These are phyloP conservation scores for Penicillium paneum DNA, from an alignment of 2,329 filamentous ascomycete species.

Conservation along the genomic window DNA sequence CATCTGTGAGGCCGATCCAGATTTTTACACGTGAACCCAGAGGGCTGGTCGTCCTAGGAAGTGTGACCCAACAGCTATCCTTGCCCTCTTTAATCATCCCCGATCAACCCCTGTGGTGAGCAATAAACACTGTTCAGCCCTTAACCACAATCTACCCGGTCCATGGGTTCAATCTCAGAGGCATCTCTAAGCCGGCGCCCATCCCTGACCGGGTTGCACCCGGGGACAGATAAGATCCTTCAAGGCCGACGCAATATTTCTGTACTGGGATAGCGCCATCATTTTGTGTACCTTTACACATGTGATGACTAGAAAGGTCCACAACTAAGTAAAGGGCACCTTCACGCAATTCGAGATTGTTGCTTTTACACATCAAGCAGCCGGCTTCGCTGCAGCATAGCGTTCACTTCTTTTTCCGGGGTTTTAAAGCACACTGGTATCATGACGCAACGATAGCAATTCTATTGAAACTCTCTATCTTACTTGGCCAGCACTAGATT, in stretches of 20 bases:
- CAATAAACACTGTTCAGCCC: not conserved
- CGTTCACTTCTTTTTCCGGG: not conserved
- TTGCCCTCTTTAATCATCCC: not conserved
- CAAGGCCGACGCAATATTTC: not conserved
- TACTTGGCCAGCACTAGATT: not conserved
- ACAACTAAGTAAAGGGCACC: not conserved
- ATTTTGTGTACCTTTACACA: not conserved
- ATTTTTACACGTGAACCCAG: not conserved
- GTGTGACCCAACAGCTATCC: not conserved
- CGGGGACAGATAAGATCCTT: not conserved
- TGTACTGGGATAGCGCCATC: not conserved
- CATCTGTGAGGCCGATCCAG: constrained; percentile 42
- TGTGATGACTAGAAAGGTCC: not conserved
- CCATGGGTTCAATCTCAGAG: not conserved
- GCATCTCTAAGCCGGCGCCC: not conserved
- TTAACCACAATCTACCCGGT: not conserved
- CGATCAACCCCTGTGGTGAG: not conserved
- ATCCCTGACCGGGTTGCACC: not conserved
- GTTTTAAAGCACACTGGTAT: not conserved
- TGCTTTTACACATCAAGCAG: constrained; percentile 6
- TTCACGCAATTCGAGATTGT: not conserved
- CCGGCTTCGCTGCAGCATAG: constrained; percentile 9
- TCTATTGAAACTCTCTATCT: not conserved
- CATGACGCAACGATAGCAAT: constrained; percentile 5
- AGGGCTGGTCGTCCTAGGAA: not conserved